Base-by-base conservation (phyloP, 2,329 filamentous ascomycete genomes). In the Berkeleyomyces rouxiae region DNA sequence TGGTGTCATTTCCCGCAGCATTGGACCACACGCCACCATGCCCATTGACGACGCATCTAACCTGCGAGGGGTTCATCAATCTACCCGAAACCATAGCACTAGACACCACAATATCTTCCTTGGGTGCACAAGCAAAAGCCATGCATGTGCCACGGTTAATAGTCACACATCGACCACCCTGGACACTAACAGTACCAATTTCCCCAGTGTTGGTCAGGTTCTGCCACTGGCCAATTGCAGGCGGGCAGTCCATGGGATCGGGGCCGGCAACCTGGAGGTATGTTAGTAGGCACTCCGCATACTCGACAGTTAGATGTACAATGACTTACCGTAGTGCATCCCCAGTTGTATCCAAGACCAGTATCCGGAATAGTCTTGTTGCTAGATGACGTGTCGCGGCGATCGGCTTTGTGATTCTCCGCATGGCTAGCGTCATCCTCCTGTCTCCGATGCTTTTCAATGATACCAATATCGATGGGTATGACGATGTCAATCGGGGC, bases 1-100 rank as follows among this genome's bases (percentile, higher is more conserved):
- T 60, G 31, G 57, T 61, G n/a, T 59, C 37, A 46, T 62, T 58
- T 6, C 42, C 37, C 7, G 13, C 46, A 1, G 57, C 63, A 37
- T 64, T 44, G 2, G 39, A 60, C 63, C 63, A 64, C 16, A 64
- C 60, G 13, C 63, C 63, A 10, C 59, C 46, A 23, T 13, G 39
- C 1, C 63, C 63, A n/a, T 47, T 55, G 33, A 59, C 58, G 5
- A 59, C 58, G 10, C 63, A 64, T 40, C 63, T 43, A 9, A 43
- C 58, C 47, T 64, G 63, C 55, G 36, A 44, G 10, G 63, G 63
- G 33, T 64, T 64, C 63, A 64, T 64, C 60, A 64, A 11, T 7
- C 63, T 55, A 11, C 53, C 57, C 13, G 60, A 37, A 2, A 64
- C 60, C n/a, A 64, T 33, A 16, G 16, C 44, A 33, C 60, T 62